Base-by-base conservation (phyloP, 306 rosid species). In the Hippophae gyantsensis region DNA sequence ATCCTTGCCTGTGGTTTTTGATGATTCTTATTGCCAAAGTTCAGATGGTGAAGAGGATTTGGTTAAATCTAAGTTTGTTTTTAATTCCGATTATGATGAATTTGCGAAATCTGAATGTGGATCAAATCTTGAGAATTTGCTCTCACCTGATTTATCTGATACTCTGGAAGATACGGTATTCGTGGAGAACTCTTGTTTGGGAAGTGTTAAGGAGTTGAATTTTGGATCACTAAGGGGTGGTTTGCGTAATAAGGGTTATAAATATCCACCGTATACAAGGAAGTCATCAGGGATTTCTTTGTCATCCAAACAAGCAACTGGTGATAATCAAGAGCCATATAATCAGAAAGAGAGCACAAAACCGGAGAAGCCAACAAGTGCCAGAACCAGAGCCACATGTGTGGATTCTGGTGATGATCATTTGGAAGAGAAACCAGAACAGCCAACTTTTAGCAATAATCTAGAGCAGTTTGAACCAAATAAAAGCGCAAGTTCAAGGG, bases 221-320 rank as follows among this genome's bases (percentile, higher is more conserved):
- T 84, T 72, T 48, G 88, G 83, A 68, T 58, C 62, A 1, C 67
- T 92, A 84, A 92, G 58, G 59, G 99, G 99, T 48, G 99, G 99
- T 60, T 45, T 86, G 59, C 89, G 95, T 66, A 85, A 88, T 60
- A 88, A 77, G 76, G 85, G 81, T 68, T 53, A 51, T 43, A 75
- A 52, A 57, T 75, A 44, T 55, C 85, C 87, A 8, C 78, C 78
- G 8, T 76, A 79, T 78, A 43, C 45, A 48, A 82, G 68, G 68
- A 74, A 66, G 56, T 53, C 71, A 56, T 63, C 76, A 38, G 69
- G 63, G 45, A 64, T 58, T 67, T 63, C 46, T 62, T 75, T 72
- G 52, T 62, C 72, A 52, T 68, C 49, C 25, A 66, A 59, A 52
- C 76, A 63, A 66, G 64, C 72, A 13, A 38, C 45, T 43, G 74